Evolutionary conservation across 768 basidiomycete genomes (phyloP), one percentile per base, ranked within the genome.

Genomic region (Calocybe gangraenosa): DNA sequence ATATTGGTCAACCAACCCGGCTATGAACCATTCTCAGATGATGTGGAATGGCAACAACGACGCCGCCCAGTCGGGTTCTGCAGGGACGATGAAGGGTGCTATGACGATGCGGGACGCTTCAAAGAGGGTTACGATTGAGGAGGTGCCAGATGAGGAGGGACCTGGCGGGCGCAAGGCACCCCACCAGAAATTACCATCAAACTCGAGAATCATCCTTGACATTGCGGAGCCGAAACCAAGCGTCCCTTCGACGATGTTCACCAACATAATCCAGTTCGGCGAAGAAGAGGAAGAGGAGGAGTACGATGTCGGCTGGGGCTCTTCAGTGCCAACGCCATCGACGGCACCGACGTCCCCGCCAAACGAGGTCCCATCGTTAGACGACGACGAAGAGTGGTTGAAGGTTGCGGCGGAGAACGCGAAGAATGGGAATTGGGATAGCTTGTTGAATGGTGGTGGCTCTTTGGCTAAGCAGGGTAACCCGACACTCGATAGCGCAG

Each of bases 181-280:
- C 21, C 53, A 54, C 6, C 65, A 63, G n/a, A 60, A 46, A 25
- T 54, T 74, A 20, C 67, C 70, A 1, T 49, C 61, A 22, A 63
- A 70, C 38, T 68, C 65, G 20, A 58, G 62, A 40, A 47, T 49
- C 45, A 55, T 70, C 45, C 58, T 66, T 39, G 63, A 65, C 19
- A 69, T 70, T 41, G 57, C 67, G 13, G 70, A 69, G 51, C 73
- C 71, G 2, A 70, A 69, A 47, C 72, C 72, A 2, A 70, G 67
- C 42, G 62, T 65, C 13, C 65, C 69, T 9, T 52, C 64, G 9
- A 59, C 61, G 37, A 64, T 63, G 57, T 74, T 62, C 50, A 55
- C 65, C 18, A 60, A 61, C 1, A 67, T 73, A 46, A 59, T 73
- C 43, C 59, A 64, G 18, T 69, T 64, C 40, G 64, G 48, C 10